Percentiles rank a stretch among this genome's conserved stretches.
Conservation (phyloP, 2,329 filamentous ascomycete species). For the Calonectria hongkongensis region DNA sequence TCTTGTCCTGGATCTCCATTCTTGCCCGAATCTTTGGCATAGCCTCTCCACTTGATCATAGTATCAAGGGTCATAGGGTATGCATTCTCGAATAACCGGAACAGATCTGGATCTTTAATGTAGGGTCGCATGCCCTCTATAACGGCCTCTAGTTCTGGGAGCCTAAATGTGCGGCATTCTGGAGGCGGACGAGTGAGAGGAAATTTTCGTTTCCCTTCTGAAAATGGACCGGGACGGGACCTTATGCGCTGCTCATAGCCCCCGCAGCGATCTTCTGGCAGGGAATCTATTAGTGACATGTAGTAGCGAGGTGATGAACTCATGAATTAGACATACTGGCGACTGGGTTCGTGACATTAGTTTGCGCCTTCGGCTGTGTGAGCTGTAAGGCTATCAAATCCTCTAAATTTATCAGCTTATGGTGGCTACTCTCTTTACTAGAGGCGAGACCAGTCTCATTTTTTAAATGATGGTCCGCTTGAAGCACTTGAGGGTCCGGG, state of each 20-base stretch:
- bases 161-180: constrained; percentile 4
- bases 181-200: not conserved
- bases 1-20: constrained; percentile 17
- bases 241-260: not conserved
- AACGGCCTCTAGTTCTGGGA: not conserved
- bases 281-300: not conserved
- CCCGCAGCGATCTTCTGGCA: not conserved
- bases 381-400: not conserved
- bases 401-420: not conserved
- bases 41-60: constrained; percentile 12
- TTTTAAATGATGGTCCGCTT: not conserved
- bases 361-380: too few species aligned
- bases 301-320: too few species aligned
- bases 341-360: not conserved
- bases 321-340: not conserved
- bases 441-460: not conserved
- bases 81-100: constrained; percentile 3
- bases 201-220: constrained; percentile 3
- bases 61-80: constrained; percentile 18
- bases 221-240: not conserved
- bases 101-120: not conserved
- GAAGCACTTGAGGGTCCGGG: not conserved
- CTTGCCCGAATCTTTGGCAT: not conserved
- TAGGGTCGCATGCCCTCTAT: constrained; percentile 12
- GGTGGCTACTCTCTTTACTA: too few species aligned